Conservation (phyloP, 148 eudicot genomes). For the Diospyros lotus region DNA sequence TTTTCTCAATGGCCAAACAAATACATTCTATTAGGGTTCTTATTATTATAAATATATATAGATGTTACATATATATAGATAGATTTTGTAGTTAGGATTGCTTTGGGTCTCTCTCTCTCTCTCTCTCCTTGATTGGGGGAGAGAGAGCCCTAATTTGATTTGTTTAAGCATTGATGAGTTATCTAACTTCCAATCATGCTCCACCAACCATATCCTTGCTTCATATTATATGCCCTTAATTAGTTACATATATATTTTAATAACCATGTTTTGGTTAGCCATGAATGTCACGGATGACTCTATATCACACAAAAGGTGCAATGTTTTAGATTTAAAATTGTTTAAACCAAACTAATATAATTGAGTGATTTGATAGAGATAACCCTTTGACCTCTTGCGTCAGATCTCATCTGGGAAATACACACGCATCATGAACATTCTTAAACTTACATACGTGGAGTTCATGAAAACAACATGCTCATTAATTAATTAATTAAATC, state of each 20-base stretch:
- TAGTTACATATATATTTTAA: neutral
- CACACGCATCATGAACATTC: neutral
- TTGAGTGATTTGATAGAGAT: neutral
- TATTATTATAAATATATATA: no score
- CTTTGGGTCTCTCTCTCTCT: no score
- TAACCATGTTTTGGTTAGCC: neutral
- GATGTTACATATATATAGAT: no score
- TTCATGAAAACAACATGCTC: constrained; percentile 9
- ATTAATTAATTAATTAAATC: constrained; percentile 5
- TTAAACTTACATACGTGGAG: neutral
- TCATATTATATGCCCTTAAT: neutral
- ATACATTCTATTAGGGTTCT: no score
- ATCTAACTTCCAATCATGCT: neutral
- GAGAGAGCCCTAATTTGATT: no score
- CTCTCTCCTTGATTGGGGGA: no score
- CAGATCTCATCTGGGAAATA: neutral
- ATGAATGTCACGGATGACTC: constrained; percentile 7
- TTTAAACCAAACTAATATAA: neutral
- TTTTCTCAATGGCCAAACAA: no score
- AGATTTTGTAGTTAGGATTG: no score
- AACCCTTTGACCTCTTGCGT: neutral
- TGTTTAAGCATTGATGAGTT: neutral
- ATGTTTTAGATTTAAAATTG: neutral
- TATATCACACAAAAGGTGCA: neutral
- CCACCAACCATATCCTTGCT: constrained; percentile 3